Evolutionary conservation across 768 basidiomycete genomes (phyloP).

Genomic region (Leccinum uliginosum): DNA sequence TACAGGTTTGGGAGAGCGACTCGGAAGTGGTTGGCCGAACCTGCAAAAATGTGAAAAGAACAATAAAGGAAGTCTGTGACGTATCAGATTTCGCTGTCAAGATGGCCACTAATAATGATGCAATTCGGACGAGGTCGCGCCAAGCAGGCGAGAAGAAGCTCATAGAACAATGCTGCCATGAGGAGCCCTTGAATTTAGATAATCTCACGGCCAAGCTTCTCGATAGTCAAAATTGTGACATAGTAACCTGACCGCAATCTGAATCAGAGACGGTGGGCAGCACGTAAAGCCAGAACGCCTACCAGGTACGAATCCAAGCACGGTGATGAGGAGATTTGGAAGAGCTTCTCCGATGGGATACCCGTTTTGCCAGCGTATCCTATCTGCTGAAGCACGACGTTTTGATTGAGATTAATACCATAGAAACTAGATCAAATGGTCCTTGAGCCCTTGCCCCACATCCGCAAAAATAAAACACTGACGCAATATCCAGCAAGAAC

Average conservation of each 20-base stretch:
- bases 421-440: conserved; percentile 48
- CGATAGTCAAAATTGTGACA: conserved; percentile 61
- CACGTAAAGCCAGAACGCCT: not conserved
- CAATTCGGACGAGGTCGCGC: not conserved
- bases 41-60: conserved; percentile 68
- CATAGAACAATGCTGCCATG: conserved; percentile 61
- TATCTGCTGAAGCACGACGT: conserved; percentile 70
- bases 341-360: conserved; percentile 59
- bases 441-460: not conserved
- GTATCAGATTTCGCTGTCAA: conserved; percentile 60
- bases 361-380: conserved; percentile 58
- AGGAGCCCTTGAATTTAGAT: conserved; percentile 77
- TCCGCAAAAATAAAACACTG: not conserved
- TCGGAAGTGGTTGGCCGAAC: conserved; percentile 18
- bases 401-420: conserved; percentile 73
- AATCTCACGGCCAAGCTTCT: conserved; percentile 67
- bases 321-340: conserved; percentile 67
- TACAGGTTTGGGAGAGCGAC: not conserved
- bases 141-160: conserved; percentile 4
- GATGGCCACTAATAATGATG: conserved; percentile 48
- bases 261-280: not conserved
- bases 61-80: conserved; percentile 57
- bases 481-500: conserved; percentile 77
- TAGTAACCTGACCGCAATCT: conserved; percentile 51
- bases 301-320: conserved; percentile 75